Conservation (phyloP, 306 rosid species). For the Malus sylvestris region DNA sequence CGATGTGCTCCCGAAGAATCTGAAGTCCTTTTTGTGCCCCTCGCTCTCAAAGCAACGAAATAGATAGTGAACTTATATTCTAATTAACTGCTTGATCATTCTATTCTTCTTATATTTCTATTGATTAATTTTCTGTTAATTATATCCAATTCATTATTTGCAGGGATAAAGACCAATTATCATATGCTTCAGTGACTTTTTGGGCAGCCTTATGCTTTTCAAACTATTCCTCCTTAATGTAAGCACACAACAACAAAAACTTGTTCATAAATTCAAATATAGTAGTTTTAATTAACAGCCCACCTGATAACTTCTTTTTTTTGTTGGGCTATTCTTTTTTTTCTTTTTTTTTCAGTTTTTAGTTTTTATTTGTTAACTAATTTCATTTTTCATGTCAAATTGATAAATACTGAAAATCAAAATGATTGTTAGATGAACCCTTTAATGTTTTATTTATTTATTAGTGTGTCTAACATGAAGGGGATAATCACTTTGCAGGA, state of each 20-base stretch:
- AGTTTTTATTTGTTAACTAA: neutral
- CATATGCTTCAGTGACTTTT: slow-evolving; percentile 15
- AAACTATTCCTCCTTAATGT: slow-evolving; percentile 25
- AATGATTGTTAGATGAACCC: too few relatives aligned
- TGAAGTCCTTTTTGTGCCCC: too few relatives aligned
- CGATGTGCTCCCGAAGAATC: neutral
- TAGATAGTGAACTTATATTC: neutral
- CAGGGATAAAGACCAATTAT: neutral
- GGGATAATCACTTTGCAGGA: neutral
- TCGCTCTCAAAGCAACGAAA: too few relatives aligned
- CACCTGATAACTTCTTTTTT: too few relatives aligned
- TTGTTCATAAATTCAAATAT: neutral
- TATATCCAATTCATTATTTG: neutral
- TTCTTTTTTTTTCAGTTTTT: too few relatives aligned
- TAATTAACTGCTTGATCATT: neutral
- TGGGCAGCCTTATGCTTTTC: slow-evolving; percentile 29
- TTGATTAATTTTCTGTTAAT: neutral
- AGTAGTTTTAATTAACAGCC: neutral
- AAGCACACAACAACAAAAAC: neutral
- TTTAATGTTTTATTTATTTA: neutral
- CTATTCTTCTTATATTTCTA: neutral
- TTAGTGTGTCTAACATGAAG: neutral
- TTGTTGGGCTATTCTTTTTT: too few relatives aligned
- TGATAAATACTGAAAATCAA: too few relatives aligned
- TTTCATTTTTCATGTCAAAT: too few relatives aligned